Percentiles rank a stretch among this genome's conserved stretches.
Evolutionary conservation across 208 protist species (phyloP).

Genomic region (Trypanosomatidae sp.): DNA sequence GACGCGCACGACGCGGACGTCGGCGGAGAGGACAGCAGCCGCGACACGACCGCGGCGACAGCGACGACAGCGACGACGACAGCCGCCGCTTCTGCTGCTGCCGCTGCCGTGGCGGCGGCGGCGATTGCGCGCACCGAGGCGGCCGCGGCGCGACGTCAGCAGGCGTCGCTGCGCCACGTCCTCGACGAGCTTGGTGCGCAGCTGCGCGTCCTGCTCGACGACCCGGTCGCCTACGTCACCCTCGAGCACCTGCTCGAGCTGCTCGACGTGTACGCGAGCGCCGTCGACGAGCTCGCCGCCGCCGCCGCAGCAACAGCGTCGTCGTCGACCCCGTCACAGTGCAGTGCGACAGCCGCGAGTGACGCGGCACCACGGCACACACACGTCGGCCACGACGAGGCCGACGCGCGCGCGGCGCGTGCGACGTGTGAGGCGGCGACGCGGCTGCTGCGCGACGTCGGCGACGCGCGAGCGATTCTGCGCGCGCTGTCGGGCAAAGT

Average conservation of each 20-base stretch:
- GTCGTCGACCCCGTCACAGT: no score
- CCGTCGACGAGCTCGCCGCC: constrained; percentile 12
- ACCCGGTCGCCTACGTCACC: constrained; percentile 44
- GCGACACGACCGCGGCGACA: neutral
- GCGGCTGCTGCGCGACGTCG: no score
- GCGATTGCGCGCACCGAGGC: constrained; percentile 8
- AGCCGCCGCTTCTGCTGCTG: no score
- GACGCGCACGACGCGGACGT: neutral
- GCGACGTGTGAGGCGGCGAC: no score
- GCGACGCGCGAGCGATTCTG: no score
- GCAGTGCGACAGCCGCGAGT: no score
- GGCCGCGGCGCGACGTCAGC: constrained; percentile 27
- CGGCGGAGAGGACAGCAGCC: neutral
- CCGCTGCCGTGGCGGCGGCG: neutral
- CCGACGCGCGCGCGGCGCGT: no score
- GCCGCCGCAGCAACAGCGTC: neutral
- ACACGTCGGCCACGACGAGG: no score
- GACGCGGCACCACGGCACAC: no score
- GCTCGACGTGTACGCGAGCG: constrained; percentile 31
- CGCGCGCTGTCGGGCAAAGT: no score
- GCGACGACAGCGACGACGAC: no score
- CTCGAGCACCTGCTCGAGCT: constrained; percentile 35
- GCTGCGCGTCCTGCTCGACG: constrained; percentile 28
- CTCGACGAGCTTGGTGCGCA: constrained; percentile 40
- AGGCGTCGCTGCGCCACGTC: constrained; percentile 23